phyloP scores from a whole-genome alignment of 257 asterid species.

The Fraxinus americana region DNA sequence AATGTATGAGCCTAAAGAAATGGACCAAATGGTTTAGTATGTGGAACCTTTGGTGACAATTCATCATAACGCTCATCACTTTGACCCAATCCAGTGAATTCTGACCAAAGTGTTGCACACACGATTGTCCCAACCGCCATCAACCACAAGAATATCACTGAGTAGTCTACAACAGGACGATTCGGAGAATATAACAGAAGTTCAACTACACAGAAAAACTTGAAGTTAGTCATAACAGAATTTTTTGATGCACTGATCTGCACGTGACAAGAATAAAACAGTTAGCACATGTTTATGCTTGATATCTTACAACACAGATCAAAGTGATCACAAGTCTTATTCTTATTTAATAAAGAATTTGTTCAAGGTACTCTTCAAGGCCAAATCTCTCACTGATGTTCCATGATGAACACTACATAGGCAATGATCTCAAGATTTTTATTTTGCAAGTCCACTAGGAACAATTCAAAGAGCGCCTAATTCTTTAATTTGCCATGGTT shows the following conservation, averaged over 20 bases:
- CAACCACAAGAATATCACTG: constrained; percentile 82
- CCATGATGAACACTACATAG: background rate
- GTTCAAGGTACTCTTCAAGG: background rate
- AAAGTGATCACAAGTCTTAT: background rate
- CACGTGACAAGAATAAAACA: constrained; percentile 15
- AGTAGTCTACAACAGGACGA: constrained; percentile 81
- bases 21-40: constrained; percentile 1
- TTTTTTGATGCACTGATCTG: background rate
- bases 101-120: constrained; percentile 83
- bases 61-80: constrained; percentile 62
- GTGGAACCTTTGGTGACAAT: constrained; percentile 61
- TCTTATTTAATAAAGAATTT: background rate
- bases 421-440: background rate
- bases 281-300: background rate
- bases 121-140: constrained; percentile 95
- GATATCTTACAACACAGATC: constrained; percentile 15
- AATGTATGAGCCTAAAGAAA: constrained; percentile 23
- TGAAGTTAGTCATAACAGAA: constrained; percentile 18
- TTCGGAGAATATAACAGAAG: constrained; percentile 84
- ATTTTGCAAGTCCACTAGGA: background rate
- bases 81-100: constrained; percentile 64
- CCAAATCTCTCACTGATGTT: background rate
- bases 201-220: constrained; percentile 60
- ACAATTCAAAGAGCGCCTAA: background rate
- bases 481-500: background rate